A percentile compares a stretch with the other conserved stretches of the same genome.
Conservation (phyloP, 2,329 filamentous ascomycete genomes). For the Rhytidhysteron rufulum region DNA sequence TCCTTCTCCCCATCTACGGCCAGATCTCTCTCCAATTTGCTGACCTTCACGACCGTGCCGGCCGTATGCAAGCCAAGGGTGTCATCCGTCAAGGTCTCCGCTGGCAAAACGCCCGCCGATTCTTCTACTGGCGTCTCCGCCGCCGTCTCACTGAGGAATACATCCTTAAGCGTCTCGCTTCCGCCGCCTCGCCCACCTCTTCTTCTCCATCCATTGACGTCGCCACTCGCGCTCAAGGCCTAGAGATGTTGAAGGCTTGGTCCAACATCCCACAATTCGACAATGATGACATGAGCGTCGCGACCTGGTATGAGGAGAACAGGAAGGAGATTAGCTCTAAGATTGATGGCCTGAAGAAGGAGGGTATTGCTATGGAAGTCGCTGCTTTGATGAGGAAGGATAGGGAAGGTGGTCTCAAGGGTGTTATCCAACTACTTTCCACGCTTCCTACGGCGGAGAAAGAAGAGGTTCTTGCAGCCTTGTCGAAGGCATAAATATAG, state of each 20-base stretch:
- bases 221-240: constrained; percentile 60
- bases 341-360: constrained; percentile 77
- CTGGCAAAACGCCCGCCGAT: constrained; percentile 87
- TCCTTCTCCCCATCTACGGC: constrained; percentile 85
- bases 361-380: constrained; percentile 66
- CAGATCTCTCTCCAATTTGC: constrained; percentile 97
- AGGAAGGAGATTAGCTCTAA: constrained; percentile 76
- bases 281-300: constrained; percentile 75
- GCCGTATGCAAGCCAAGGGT: constrained; percentile 97
- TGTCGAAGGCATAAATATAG: constrained; percentile 36
- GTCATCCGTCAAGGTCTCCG: constrained; percentile 78
- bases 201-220: constrained; percentile 29
- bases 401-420: constrained; percentile 71
- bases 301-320: constrained; percentile 95
- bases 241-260: constrained; percentile 79
- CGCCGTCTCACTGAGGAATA: constrained; percentile 96
- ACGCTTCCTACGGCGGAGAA: constrained; percentile 87
- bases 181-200: constrained; percentile 40
- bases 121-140: constrained; percentile 99
- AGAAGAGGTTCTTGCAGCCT: constrained; percentile 68
- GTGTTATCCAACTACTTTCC: constrained; percentile 78
- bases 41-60: constrained; percentile 92
- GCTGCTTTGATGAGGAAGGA: constrained; percentile 65
- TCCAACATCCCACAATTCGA: constrained; percentile 73
- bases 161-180: constrained; percentile 82